Evolutionary conservation across 1,139 yeast genomes (phyloP).

Genomic region (Wickerhamomyces sp.): DNA sequence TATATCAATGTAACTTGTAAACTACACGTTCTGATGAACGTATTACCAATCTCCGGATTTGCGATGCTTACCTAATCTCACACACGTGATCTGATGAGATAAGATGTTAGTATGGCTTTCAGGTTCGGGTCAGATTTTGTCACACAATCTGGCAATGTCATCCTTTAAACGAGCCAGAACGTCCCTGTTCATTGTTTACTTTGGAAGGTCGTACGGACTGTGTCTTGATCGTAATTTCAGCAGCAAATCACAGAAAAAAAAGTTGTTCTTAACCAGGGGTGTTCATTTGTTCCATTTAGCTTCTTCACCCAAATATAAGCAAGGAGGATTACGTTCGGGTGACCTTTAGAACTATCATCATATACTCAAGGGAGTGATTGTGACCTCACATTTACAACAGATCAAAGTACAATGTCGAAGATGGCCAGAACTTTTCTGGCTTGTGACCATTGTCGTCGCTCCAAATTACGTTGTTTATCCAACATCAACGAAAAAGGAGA

Average conservation of each 20-base stretch:
- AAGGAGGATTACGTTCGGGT: no score
- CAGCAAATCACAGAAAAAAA: not conserved
- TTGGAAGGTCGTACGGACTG: not conserved
- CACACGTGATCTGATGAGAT: no score
- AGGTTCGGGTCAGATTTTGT: not conserved
- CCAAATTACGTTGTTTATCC: conserved; percentile 8
- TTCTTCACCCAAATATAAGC: no score
- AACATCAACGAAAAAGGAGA: conserved; percentile 1
- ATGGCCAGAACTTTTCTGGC: conserved; percentile 10
- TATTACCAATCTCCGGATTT: no score
- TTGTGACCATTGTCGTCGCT: conserved; percentile 12
- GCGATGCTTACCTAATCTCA: no score
- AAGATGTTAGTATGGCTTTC: no score
- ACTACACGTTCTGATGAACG: no score
- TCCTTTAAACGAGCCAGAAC: not conserved
- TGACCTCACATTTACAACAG: no score
- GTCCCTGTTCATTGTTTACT: not conserved
- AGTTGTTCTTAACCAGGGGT: not conserved
- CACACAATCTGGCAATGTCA: not conserved
- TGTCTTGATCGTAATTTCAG: not conserved
- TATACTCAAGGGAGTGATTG: no score
- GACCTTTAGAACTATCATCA: no score
- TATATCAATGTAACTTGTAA: no score
- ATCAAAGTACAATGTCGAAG: no score
- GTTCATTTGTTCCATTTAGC: not conserved